phyloP scores from a whole-genome alignment of 2,329 filamentous ascomycete species.

The Thelonectria discophora region DNA sequence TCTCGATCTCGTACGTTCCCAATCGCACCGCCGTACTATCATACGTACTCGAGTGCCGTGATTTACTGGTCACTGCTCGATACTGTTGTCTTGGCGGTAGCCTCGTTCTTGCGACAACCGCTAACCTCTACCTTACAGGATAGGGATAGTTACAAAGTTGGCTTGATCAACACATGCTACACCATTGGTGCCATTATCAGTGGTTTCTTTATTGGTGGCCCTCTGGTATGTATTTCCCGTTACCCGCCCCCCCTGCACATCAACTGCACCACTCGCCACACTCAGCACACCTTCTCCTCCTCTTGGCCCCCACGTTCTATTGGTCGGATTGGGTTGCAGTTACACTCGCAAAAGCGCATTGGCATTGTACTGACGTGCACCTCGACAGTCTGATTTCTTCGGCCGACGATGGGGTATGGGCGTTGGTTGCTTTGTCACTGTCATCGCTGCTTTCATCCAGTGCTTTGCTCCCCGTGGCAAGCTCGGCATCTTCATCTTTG shows the following conservation, averaged over 20 bases:
- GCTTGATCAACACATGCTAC: constrained; percentile 72
- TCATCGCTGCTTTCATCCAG: constrained; percentile 75
- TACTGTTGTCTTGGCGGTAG: background rate
- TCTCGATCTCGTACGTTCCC: constrained; percentile 48
- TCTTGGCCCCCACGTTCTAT: background rate
- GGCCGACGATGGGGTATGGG: constrained; percentile 73
- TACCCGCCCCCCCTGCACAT: background rate
- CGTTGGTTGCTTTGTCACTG: constrained; percentile 69
- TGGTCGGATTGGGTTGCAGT: background rate
- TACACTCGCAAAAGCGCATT: constrained; percentile 24
- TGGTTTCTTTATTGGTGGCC: constrained; percentile 75
- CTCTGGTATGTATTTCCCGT: constrained; percentile 51
- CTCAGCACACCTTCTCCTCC: constrained; percentile 10
- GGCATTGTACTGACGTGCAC: constrained; percentile 19
- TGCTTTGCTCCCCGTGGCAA: constrained; percentile 68
- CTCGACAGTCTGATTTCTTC: constrained; percentile 60
- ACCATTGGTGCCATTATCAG: constrained; percentile 75
- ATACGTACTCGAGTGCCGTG: background rate
- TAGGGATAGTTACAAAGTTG: constrained; percentile 55
- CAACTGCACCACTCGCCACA: constrained; percentile 4
- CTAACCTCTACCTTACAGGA: constrained; percentile 40
- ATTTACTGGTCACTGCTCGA: background rate
- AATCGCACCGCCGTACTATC: background rate
- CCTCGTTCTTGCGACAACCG: background rate
- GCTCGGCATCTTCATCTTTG: constrained; percentile 73